A percentile compares a stretch with the other conserved stretches of the same genome.
Conservation (phyloP, 2,329 filamentous ascomycete genomes). For the Thermomyces lanuginosus region DNA sequence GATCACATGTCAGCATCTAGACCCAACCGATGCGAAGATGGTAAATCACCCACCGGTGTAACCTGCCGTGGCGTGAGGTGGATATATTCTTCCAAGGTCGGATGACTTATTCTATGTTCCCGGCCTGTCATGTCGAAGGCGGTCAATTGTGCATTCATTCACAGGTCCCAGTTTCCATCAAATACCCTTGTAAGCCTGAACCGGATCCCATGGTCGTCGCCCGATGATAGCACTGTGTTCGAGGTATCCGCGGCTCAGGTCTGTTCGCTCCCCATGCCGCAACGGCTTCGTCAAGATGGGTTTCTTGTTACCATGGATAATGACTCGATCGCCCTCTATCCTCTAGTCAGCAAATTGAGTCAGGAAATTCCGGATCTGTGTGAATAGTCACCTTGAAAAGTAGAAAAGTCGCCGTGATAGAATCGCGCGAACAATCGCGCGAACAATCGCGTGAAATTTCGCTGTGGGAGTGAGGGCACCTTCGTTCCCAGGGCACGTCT, state of each 20-base stretch:
- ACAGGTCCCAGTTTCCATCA: not conserved
- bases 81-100: slow-evolving; percentile 59
- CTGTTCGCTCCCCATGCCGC: slow-evolving; percentile 18
- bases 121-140: slow-evolving; percentile 17
- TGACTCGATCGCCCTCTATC: slow-evolving; percentile 29
- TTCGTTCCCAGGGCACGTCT: slow-evolving; percentile 15
- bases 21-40: slow-evolving; percentile 6
- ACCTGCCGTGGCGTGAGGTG: slow-evolving; percentile 50
- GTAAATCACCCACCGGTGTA: slow-evolving; percentile 46
- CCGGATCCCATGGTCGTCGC: slow-evolving; percentile 40
- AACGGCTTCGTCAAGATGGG: slow-evolving; percentile 29
- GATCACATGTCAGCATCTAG: slow-evolving; percentile 9
- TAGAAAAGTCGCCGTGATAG: slow-evolving; percentile 23
- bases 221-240: slow-evolving; percentile 46
- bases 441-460: slow-evolving; percentile 4
- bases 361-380: not conserved
- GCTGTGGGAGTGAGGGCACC: not conserved
- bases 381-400: slow-evolving; percentile 18
- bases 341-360: not conserved
- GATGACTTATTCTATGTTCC: slow-evolving; percentile 43
- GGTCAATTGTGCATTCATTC: not conserved
- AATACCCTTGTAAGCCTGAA: slow-evolving; percentile 37
- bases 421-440: slow-evolving; percentile 11
- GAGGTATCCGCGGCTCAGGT: slow-evolving; percentile 22
- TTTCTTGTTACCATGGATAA: slow-evolving; percentile 24